Conservation (phyloP, 495 filamentous ascomycete species). For the Astrothelium macrocarpum region DNA sequence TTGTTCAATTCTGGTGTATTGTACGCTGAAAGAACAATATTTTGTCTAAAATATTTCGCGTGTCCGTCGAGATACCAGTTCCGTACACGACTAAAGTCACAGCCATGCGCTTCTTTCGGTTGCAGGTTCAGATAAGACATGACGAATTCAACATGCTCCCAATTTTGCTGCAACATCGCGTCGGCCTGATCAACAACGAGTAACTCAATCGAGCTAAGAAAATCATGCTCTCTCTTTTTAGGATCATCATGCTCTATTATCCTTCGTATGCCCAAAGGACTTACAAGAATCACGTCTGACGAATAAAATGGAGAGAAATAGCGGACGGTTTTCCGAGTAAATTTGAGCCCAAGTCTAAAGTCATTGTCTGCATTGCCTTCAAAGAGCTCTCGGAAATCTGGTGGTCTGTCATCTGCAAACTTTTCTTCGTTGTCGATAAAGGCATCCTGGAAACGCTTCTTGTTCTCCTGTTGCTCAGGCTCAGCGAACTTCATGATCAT, state of each 20-base stretch:
- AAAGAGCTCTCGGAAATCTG: slow-evolving; percentile 85
- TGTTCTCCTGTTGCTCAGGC: slow-evolving; percentile 89
- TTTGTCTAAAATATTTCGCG: slow-evolving; percentile 72
- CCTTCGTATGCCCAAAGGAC: slow-evolving; percentile 78
- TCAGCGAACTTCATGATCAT: slow-evolving; percentile 60
- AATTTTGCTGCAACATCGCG: slow-evolving; percentile 93
- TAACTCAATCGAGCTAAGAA: slow-evolving; percentile 84
- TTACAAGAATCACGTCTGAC: slow-evolving; percentile 88
- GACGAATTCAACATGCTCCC: slow-evolving; percentile 88
- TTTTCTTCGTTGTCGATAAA: slow-evolving; percentile 55
- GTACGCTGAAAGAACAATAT: slow-evolving; percentile 67
- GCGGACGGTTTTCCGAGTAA: slow-evolving; percentile 89
- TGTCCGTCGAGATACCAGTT: slow-evolving; percentile 85
- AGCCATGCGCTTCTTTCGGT: slow-evolving; percentile 81
- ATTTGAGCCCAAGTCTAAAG: slow-evolving; percentile 87
- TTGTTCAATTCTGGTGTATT: slow-evolving; percentile 82
- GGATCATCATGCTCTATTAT: slow-evolving; percentile 68
- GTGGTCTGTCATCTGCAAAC: slow-evolving; percentile 61
- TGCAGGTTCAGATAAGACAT: slow-evolving; percentile 88
- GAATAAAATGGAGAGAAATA: slow-evolving; percentile 93
- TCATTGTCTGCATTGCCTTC: slow-evolving; percentile 92
- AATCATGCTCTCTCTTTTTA: slow-evolving; percentile 82
- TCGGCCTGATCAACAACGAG: slow-evolving; percentile 87
- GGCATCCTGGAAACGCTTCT: slow-evolving; percentile 76
- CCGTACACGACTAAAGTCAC: slow-evolving; percentile 86